Conservation (phyloP, 2,329 filamentous ascomycete genomes). For the Pseudogymnoascus sp. region DNA sequence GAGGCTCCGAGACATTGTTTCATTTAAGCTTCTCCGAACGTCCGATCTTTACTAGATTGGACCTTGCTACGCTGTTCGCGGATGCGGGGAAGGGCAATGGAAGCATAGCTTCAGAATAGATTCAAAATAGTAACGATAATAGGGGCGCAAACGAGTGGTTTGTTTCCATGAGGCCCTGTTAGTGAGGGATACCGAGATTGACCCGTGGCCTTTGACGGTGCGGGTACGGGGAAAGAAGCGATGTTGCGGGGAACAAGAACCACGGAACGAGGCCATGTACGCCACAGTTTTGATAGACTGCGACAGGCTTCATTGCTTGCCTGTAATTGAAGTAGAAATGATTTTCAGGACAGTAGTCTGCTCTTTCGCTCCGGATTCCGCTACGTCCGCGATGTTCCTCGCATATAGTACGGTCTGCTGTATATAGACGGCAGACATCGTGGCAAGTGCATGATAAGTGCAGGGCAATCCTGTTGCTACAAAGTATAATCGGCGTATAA, state of each 20-base stretch:
- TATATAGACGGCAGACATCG: neutral
- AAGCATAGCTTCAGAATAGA: neutral
- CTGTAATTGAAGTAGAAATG: neutral
- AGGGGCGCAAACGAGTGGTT: neutral
- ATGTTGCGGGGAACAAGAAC: neutral
- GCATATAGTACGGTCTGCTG: neutral
- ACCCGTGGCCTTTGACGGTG: no score
- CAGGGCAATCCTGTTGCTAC: no score
- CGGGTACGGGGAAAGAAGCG: neutral
- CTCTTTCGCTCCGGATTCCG: neutral
- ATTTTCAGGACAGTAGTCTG: neutral
- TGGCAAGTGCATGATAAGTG: neutral
- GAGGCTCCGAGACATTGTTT: neutral
- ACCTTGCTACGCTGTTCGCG: neutral
- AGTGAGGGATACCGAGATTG: neutral
- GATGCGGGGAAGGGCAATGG: neutral
- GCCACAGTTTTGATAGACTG: neutral
- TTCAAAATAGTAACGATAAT: neutral
- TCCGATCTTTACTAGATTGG: conserved; percentile 1
- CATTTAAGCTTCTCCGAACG: neutral
- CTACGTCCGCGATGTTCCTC: neutral
- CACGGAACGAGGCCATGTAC: neutral
- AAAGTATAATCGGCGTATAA: no score
- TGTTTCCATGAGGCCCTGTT: neutral
- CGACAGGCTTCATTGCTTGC: neutral